Evolutionary conservation across 164 flowering plant genomes (phyloP).

Genomic region (Kingdonia uniflora): DNA sequence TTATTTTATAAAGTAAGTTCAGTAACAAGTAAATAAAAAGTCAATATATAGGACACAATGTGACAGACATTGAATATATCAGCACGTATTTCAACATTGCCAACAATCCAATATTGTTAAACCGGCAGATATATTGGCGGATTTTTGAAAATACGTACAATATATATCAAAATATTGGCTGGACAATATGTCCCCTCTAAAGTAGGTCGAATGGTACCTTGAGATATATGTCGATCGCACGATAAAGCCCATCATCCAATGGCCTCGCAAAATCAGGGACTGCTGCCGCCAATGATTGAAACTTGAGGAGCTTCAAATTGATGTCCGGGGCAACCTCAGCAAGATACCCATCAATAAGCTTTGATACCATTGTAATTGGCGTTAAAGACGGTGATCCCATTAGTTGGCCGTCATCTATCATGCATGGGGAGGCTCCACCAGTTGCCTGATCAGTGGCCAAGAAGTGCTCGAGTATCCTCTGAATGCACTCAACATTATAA

Average conservation of each 20-base stretch:
- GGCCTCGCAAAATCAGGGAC: slow-evolving; percentile 93
- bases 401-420: slow-evolving; percentile 56
- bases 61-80: too few relatives aligned
- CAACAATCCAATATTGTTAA: too few relatives aligned
- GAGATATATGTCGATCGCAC: slow-evolving; percentile 86
- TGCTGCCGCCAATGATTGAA: slow-evolving; percentile 71
- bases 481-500: slow-evolving; percentile 88
- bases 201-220: slow-evolving; percentile 41
- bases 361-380: slow-evolving; percentile 84
- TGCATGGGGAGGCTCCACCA: slow-evolving; percentile 72
- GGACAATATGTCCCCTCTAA: not conserved
- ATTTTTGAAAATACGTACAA: too few relatives aligned
- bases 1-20: too few relatives aligned
- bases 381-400: slow-evolving; percentile 75
- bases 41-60: too few relatives aligned
- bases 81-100: too few relatives aligned
- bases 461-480: slow-evolving; percentile 76
- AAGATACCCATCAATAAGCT: slow-evolving; percentile 87
- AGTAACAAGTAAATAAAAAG: too few relatives aligned
- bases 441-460: slow-evolving; percentile 59
- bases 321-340: slow-evolving; percentile 96
- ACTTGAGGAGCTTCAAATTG: slow-evolving; percentile 78
- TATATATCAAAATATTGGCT: too few relatives aligned
- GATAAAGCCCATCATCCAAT: slow-evolving; percentile 93
- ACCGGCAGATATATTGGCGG: too few relatives aligned